These are phyloP conservation scores for Backusella mclennaniae DNA, from an alignment of 192 early-diverging fungal species.

Conservation along the genomic window DNA sequence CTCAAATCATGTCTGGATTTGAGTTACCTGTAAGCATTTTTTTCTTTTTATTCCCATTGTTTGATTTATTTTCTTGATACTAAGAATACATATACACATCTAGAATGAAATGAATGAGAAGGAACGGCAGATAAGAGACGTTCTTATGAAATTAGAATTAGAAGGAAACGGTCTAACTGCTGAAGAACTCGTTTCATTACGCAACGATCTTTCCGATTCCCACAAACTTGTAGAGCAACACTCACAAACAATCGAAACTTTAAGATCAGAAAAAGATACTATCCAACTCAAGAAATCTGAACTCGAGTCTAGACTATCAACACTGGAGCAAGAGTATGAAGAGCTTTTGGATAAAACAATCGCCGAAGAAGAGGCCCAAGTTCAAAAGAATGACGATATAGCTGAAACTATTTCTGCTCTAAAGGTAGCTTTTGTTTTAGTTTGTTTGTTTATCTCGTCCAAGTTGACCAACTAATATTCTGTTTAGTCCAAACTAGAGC, in stretches of 20 bases:
- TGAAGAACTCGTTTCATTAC: slow-evolving; percentile 67
- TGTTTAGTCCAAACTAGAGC: slow-evolving; percentile 71
- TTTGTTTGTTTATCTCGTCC: not conserved
- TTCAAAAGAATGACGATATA: slow-evolving; percentile 45
- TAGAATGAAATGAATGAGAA: slow-evolving; percentile 71
- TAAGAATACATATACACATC: not conserved
- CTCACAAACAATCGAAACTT: slow-evolving; percentile 57
- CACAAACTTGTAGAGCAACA: slow-evolving; percentile 63
- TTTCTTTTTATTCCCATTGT: not conserved
- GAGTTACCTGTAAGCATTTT: slow-evolving; percentile 59
- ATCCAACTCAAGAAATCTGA: slow-evolving; percentile 62
- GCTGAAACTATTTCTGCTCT: slow-evolving; percentile 81
- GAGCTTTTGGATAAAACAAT: slow-evolving; percentile 74
- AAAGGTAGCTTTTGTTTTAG: slow-evolving; percentile 43
- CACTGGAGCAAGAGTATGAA: slow-evolving; percentile 79
- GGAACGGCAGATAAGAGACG: slow-evolving; percentile 71
- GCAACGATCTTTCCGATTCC: slow-evolving; percentile 69
- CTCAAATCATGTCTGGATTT: slow-evolving; percentile 79
- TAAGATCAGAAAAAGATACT: slow-evolving; percentile 57
- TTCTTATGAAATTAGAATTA: slow-evolving; percentile 63
- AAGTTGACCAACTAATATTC: not conserved
- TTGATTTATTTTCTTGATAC: not conserved
- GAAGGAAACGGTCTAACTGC: slow-evolving; percentile 42
- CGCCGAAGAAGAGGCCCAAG: slow-evolving; percentile 65
- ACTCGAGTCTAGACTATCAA: slow-evolving; percentile 65